Conservation (phyloP, 805 yeast genomes). For the Metahyphopichia silvanorum region DNA sequence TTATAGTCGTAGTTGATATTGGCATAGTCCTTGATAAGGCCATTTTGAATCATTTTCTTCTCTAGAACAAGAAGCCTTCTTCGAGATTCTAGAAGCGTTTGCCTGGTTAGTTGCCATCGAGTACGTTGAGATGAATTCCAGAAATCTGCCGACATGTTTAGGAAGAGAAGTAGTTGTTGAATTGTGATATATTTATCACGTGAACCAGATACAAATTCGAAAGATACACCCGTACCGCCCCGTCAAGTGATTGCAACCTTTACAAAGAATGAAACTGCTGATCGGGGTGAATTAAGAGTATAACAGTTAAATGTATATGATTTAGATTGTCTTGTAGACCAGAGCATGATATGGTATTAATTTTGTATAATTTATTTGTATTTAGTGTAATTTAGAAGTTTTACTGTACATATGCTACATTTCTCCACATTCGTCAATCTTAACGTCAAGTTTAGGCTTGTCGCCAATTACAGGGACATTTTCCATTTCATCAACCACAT, state of each 20-base stretch:
- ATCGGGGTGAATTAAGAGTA: too few relatives aligned
- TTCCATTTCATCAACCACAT: conserved; percentile 56
- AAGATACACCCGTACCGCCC: too few relatives aligned
- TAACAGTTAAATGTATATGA: too few relatives aligned
- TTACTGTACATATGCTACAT: conserved; percentile 5
- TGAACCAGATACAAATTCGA: too few relatives aligned
- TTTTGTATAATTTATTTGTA: too few relatives aligned
- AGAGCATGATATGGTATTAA: too few relatives aligned
- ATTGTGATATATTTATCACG: not conserved
- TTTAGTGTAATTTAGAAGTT: not conserved
- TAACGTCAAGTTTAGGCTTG: conserved; percentile 9
- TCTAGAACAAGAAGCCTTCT: conserved; percentile 37
- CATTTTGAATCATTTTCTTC: conserved; percentile 41
- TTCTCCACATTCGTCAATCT: conserved; percentile 17
- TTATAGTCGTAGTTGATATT: conserved; percentile 52
- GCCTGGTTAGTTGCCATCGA: conserved; percentile 78
- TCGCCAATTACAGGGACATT: conserved; percentile 5
- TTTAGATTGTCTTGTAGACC: too few relatives aligned
- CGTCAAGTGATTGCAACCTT: too few relatives aligned
- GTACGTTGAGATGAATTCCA: conserved; percentile 82
- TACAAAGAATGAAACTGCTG: too few relatives aligned
- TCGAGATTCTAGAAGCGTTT: conserved; percentile 49
- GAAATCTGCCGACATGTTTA: conserved; percentile 72
- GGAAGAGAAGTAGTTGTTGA: not conserved
- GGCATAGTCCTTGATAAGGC: conserved; percentile 41